Evolutionary conservation across 345 rosid genomes (phyloP).

Genomic region (Mallotus nudiflorus): DNA sequence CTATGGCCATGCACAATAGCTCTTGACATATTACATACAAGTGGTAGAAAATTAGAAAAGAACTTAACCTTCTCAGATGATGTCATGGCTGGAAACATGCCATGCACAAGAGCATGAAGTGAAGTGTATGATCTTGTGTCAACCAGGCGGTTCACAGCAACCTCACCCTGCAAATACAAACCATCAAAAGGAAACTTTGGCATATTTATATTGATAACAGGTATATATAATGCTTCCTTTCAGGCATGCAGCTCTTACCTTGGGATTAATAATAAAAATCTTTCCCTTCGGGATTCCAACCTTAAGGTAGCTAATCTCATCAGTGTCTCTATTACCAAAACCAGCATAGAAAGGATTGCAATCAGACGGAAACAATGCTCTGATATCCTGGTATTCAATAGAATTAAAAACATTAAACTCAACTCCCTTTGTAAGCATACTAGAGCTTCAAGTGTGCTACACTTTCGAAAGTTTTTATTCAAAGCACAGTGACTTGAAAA

Average conservation of each 20-base stretch:
- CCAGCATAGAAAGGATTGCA: constrained; percentile 97
- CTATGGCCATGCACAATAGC: not conserved
- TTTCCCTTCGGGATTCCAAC: constrained; percentile 97
- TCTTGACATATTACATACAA: not conserved
- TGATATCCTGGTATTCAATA: constrained; percentile 62
- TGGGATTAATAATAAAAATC: constrained; percentile 90
- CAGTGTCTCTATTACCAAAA: constrained; percentile 96
- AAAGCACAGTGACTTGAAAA: not conserved
- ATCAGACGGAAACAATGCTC: constrained; percentile 79
- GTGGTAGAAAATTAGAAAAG: not conserved
- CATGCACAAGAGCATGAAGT: constrained; percentile 79
- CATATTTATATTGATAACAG: not conserved
- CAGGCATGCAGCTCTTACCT: constrained; percentile 50
- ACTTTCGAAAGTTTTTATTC: not conserved
- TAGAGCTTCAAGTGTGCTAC: not conserved
- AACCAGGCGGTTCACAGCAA: constrained; percentile 73
- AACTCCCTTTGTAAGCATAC: no score
- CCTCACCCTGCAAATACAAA: constrained; percentile 72
- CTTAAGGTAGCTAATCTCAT: constrained; percentile 94
- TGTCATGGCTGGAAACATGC: constrained; percentile 75
- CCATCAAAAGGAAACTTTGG: constrained; percentile 15
- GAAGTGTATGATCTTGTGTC: constrained; percentile 82
- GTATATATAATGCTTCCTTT: not conserved
- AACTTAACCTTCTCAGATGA: constrained; percentile 64
- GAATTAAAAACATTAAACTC: not conserved